Conservation (phyloP, 1,284 basidiomycete genomes). For the Ustilago bromivora region DNA sequence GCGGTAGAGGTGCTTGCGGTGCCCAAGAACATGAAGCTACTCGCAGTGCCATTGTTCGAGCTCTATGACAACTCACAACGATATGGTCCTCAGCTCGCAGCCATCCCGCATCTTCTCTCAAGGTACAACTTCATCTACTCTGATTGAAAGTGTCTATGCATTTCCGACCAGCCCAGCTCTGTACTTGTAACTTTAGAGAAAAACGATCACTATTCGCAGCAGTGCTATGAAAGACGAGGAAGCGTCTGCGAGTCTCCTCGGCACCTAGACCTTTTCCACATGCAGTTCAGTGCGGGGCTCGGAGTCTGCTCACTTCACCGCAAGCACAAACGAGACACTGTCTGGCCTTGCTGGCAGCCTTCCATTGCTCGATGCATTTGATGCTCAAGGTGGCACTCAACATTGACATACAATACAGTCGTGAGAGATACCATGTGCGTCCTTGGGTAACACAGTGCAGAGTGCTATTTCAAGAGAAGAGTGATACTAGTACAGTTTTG, state of each 20-base stretch:
- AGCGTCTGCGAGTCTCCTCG: background rate
- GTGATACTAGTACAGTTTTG: conserved; percentile 42
- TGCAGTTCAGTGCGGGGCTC: background rate
- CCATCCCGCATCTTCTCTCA: conserved; percentile 91
- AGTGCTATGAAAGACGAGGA: background rate
- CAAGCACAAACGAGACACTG: background rate
- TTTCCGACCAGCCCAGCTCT: background rate
- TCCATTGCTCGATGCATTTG: background rate
- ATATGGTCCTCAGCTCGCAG: conserved; percentile 91
- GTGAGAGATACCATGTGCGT: conserved; percentile 2
- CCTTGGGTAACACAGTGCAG: conserved; percentile 15
- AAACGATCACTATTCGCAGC: background rate
- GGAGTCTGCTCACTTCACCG: background rate
- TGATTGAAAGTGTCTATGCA: conserved; percentile 24
- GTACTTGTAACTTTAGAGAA: conserved; percentile 27
- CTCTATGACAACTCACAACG: conserved; percentile 95
- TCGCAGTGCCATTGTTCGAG: conserved; percentile 91
- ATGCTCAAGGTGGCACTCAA: too few species aligned
- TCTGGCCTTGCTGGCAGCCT: background rate
- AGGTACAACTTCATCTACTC: conserved; percentile 74
- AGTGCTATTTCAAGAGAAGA: conserved; percentile 26
- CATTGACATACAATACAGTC: background rate
- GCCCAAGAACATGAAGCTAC: conserved; percentile 97
- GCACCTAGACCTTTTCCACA: background rate
- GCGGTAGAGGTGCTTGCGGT: conserved; percentile 88